These are phyloP conservation scores for Clarireedia hainanense DNA, from an alignment of 2,329 filamentous ascomycete genomes.

Conservation along the genomic window DNA sequence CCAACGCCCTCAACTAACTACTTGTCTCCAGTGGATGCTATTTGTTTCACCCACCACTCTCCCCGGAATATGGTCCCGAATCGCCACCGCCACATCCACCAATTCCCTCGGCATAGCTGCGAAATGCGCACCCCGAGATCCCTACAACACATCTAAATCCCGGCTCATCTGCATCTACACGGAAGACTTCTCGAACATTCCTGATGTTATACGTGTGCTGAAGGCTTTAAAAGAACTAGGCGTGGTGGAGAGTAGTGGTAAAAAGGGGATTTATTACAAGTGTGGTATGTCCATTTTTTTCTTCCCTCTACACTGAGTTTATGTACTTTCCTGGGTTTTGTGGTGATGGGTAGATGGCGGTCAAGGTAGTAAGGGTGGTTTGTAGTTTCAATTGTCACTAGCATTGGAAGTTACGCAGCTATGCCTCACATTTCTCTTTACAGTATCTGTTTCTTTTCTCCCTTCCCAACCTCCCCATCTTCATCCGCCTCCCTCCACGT, in stretches of 20 bases:
- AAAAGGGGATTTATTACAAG: slow-evolving; percentile 66
- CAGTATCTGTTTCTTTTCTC: too few species aligned
- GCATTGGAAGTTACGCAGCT: too few species aligned
- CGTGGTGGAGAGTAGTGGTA: slow-evolving; percentile 41
- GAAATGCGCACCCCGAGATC: slow-evolving; percentile 56
- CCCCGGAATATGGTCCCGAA: slow-evolving; percentile 51
- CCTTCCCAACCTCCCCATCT: background rate
- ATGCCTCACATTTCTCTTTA: too few species aligned
- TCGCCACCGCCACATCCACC: slow-evolving; percentile 55
- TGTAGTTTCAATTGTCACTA: too few species aligned
- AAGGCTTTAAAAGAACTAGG: slow-evolving; percentile 52
- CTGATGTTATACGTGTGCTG: slow-evolving; percentile 63
- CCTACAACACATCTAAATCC: slow-evolving; percentile 30
- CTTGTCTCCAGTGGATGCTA: slow-evolving; percentile 58
- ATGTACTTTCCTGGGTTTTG: too few species aligned
- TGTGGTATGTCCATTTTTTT: slow-evolving; percentile 19
- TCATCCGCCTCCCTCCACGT: background rate
- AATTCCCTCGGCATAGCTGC: slow-evolving; percentile 64
- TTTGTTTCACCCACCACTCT: slow-evolving; percentile 50
- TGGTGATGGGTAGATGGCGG: too few species aligned
- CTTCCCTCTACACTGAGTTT: background rate
- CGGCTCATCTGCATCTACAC: slow-evolving; percentile 75
- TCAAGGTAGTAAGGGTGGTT: too few species aligned
- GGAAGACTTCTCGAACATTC: slow-evolving; percentile 58
- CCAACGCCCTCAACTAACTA: slow-evolving; percentile 39